phyloP scores from a whole-genome alignment of 768 basidiomycete genomes.

The Leccinum variicolor region DNA sequence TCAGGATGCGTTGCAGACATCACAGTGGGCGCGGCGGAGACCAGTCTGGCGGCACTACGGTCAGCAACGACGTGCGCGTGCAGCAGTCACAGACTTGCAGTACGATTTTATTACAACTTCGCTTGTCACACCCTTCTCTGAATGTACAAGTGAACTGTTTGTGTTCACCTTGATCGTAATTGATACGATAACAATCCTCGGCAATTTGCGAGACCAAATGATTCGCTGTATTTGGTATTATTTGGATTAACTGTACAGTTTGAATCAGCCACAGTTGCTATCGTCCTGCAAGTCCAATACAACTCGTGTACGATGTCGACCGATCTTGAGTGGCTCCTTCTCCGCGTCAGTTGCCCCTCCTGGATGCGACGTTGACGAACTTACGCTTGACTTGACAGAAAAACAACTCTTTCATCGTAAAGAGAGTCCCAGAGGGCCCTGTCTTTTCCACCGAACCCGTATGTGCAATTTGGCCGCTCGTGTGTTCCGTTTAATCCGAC shows the following conservation, averaged over 20 bases:
- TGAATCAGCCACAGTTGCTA: constrained; percentile 28
- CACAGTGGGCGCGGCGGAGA: constrained; percentile 58
- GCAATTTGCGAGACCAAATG: not conserved
- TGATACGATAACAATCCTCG: not conserved
- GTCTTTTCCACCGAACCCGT: constrained; percentile 85
- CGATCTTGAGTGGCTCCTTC: constrained; percentile 93
- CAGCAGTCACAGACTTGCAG: not conserved
- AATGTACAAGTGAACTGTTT: no score
- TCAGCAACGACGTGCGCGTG: not conserved
- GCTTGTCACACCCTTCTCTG: no score
- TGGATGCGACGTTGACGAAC: not conserved
- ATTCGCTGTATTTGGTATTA: constrained; percentile 17
- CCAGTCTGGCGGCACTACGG: constrained; percentile 16
- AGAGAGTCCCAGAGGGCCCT: constrained; percentile 67
- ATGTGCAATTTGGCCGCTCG: constrained; percentile 27
- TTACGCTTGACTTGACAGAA: constrained; percentile 43
- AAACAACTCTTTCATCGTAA: constrained; percentile 83
- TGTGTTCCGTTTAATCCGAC: constrained; percentile 3
- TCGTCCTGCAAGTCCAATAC: constrained; percentile 14
- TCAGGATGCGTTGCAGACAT: constrained; percentile 52
- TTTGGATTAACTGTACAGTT: constrained; percentile 34
- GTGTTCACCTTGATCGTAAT: no score
- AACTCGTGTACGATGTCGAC: constrained; percentile 60
- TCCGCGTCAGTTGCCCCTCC: constrained; percentile 51
- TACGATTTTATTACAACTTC: no score